A percentile compares a stretch with the other conserved stretches of the same genome.
phyloP scores from a whole-genome alignment of 2,329 filamentous ascomycete species.

The Colletotrichum sp. region DNA sequence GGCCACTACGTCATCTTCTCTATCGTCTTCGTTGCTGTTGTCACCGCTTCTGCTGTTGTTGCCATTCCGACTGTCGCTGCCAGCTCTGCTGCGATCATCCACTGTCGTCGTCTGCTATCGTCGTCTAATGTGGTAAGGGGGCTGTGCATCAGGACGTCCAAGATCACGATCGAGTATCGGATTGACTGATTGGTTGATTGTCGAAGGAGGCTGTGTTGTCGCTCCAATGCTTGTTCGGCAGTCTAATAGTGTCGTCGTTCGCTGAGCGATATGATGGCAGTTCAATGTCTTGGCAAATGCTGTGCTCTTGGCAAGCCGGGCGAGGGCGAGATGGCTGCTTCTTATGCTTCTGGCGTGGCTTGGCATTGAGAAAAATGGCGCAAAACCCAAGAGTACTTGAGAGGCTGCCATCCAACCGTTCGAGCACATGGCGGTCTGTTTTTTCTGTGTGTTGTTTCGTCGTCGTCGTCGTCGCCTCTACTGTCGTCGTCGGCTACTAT shows the following conservation, averaged over 20 bases:
- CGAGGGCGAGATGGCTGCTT: neutral
- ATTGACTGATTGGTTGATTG: neutral
- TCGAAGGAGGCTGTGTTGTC: neutral
- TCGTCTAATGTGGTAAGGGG: neutral
- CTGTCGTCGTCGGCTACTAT: no score
- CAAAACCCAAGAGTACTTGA: neutral
- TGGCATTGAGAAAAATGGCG: neutral
- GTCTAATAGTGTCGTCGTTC: neutral
- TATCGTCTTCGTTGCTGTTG: no score
- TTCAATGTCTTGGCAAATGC: neutral
- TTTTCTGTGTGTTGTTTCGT: rapidly evolving
- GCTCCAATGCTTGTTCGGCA: neutral
- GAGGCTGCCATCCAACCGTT: neutral
- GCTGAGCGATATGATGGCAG: neutral
- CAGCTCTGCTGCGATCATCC: no score
- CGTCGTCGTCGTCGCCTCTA: neutral
- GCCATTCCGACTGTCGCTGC: no score
- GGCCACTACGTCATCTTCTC: no score
- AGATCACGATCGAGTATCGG: neutral
- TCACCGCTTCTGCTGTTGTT: no score
- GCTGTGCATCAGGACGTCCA: neutral
- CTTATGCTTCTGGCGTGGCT: constrained; percentile 2
- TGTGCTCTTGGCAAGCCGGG: neutral
- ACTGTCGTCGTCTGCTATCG: no score
- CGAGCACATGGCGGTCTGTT: neutral